phyloP scores from a whole-genome alignment of 2,329 filamentous ascomycete species.

The Phialemonium atrogriseum region DNA sequence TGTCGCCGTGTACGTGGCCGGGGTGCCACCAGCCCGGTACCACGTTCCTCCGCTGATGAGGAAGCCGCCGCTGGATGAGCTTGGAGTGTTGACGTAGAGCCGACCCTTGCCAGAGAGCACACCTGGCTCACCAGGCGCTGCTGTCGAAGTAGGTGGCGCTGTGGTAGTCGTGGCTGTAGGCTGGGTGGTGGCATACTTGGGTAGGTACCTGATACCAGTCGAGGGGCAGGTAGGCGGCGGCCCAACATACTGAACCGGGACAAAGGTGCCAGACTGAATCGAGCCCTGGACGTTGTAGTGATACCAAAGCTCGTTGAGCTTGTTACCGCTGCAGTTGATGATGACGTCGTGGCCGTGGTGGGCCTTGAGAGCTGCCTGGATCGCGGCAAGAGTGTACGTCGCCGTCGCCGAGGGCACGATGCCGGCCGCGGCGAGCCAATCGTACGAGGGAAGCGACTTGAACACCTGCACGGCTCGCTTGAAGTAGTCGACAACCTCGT shows the following conservation, averaged over 20 bases:
- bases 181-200: slow-evolving; percentile 11
- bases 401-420: slow-evolving; percentile 43
- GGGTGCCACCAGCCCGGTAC: slow-evolving; percentile 17
- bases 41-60: slow-evolving; percentile 17
- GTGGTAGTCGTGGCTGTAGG: slow-evolving; percentile 4
- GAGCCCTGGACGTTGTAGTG: slow-evolving; percentile 55
- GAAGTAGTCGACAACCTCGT: slow-evolving; percentile 65
- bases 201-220: slow-evolving; percentile 24
- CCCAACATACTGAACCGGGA: slow-evolving; percentile 46
- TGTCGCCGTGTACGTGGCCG: slow-evolving; percentile 17
- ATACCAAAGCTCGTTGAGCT: slow-evolving; percentile 50
- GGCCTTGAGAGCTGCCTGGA: slow-evolving; percentile 49
- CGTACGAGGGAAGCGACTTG: slow-evolving; percentile 57
- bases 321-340: slow-evolving; percentile 42
- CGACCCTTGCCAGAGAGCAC: slow-evolving; percentile 10
- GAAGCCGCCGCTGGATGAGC: slow-evolving; percentile 10
- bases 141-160: slow-evolving; percentile 4
- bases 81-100: slow-evolving; percentile 8
- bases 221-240: slow-evolving; percentile 55
- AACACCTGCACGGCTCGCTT: slow-evolving; percentile 57
- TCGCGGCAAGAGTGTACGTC: slow-evolving; percentile 51
- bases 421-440: slow-evolving; percentile 51
- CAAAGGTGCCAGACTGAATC: slow-evolving; percentile 52
- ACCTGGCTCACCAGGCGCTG: slow-evolving; percentile 1
- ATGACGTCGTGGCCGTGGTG: slow-evolving; percentile 46